A percentile compares a stretch with the other conserved stretches of the same genome.
Evolutionary conservation across 257 asterid species (phyloP).

Genomic region (Plectranthus barbatus): DNA sequence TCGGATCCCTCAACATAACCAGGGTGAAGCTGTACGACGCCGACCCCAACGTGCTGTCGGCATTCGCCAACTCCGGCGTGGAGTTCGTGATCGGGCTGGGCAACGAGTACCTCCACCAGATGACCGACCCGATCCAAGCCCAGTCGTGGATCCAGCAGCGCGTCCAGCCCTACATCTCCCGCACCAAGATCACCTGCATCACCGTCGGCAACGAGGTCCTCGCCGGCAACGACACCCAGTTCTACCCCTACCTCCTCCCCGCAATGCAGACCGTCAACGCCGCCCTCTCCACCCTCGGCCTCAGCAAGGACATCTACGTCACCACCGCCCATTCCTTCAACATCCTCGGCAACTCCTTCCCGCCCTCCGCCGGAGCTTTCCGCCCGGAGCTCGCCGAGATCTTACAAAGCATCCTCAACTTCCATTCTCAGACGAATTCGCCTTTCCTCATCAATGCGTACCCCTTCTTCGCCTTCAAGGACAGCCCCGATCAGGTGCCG

Average conservation of each 20-base stretch:
- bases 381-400: slow-evolving; percentile 47
- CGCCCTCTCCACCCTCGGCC: slow-evolving; percentile 56
- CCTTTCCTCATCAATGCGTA: slow-evolving; percentile 84
- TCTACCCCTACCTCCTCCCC: slow-evolving; percentile 52
- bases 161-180: slow-evolving; percentile 57
- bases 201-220: slow-evolving; percentile 82
- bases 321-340: slow-evolving; percentile 75
- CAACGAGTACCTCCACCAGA: slow-evolving; percentile 54
- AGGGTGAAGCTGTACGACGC: slow-evolving; percentile 86
- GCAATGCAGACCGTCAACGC: slow-evolving; percentile 61
- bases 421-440: slow-evolving; percentile 53
- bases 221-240: slow-evolving; percentile 50
- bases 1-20: slow-evolving; percentile 58
- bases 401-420: slow-evolving; percentile 45
- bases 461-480: slow-evolving; percentile 92
- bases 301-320: slow-evolving; percentile 46
- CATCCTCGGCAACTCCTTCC: slow-evolving; percentile 49
- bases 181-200: slow-evolving; percentile 64
- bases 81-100: slow-evolving; percentile 79
- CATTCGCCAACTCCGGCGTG: slow-evolving; percentile 58
- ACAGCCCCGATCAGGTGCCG: no score
- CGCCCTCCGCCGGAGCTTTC: slow-evolving; percentile 80
- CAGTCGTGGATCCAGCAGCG: slow-evolving; percentile 69
- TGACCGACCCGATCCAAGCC: slow-evolving; percentile 69
- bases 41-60: slow-evolving; percentile 56